Evolutionary conservation across 2,329 filamentous ascomycete genomes (phyloP), one percentile per base, ranked within the genome.

Genomic region (Botrytis byssoidea): DNA sequence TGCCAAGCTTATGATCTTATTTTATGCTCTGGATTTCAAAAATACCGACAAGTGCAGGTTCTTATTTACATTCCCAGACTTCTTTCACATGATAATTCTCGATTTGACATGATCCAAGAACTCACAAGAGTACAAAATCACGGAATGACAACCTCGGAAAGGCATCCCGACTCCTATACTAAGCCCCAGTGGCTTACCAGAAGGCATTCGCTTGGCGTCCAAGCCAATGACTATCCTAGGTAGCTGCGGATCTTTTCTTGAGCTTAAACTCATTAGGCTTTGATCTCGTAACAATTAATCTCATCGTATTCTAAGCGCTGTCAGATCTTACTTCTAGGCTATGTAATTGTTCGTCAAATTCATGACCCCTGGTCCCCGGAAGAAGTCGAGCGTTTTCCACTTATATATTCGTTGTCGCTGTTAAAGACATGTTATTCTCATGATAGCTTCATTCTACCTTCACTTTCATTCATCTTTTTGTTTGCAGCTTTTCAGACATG

Each of bases 401-500:
- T 40, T 40, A 69, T 40, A 69, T 25, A 37, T 40, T 57, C 48
- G n/a, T 3, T 12, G 25, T 42, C 6, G 42, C 64, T 37, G n/a
- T 35, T 8, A 4, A 8, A 51, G 44, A 51, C 51, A 35, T 6
- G 1, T 18, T 1, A 6, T 37, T 3, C 48, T 37, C 44, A 48
- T n/a, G 35, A 29, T 25, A 37, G 51, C 51, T 57, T 57, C 14
- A 29, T 29, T 18, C 29, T n/a, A 51, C 32, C 29, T 40, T 55
- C 35, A 12, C 22, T 55, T 57, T 9, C 16, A 22, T 32, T 32
- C 35, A 12, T 22, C 22, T 9, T 44, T 25, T 20, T 10, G 14
- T 44, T 18, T 59, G 12, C 18, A 8, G 22, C 18, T 63, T 25
- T 22, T 14, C 1, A 40, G 44, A 51, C 18, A 76, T 77, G 76